Evolutionary conservation across 2,329 filamentous ascomycete species (phyloP).

Genomic region (Raffaelea ambrosiae): DNA sequence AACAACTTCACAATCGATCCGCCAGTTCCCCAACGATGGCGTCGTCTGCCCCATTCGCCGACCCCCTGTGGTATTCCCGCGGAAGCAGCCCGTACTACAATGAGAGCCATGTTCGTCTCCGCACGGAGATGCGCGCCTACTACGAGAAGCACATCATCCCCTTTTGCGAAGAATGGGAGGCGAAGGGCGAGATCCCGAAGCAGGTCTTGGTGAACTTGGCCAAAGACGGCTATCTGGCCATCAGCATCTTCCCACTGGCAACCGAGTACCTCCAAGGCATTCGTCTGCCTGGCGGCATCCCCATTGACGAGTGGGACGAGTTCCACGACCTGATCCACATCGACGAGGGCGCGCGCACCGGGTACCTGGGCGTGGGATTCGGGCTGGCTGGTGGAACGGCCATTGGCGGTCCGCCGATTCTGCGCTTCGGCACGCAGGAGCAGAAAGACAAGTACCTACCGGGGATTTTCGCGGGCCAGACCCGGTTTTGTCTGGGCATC

Average conservation of each 20-base stretch:
- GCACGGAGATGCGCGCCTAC: constrained; percentile 62
- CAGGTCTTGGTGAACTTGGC: background rate
- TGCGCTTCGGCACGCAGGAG: constrained; percentile 5
- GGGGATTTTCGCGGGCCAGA: constrained; percentile 55
- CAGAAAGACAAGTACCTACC: constrained; percentile 5
- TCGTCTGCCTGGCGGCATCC: background rate
- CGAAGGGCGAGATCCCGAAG: background rate
- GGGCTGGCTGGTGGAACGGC: constrained; percentile 22
- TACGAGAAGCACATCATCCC: constrained; percentile 61
- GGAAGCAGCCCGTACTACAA: constrained; percentile 76
- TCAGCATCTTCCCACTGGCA: background rate
- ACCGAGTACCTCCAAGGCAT: background rate
- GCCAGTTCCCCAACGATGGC: too few species aligned
- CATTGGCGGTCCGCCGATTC: constrained; percentile 16
- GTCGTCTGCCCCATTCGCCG: constrained; percentile 60
- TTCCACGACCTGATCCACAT: constrained; percentile 71
- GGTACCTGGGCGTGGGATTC: constrained; percentile 22
- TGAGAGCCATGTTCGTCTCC: constrained; percentile 60
- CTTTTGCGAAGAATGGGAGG: constrained; percentile 42
- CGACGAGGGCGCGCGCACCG: constrained; percentile 59
- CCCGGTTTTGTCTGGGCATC: constrained; percentile 80
- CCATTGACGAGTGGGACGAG: constrained; percentile 62
- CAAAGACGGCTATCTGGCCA: background rate
- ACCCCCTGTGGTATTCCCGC: constrained; percentile 69
- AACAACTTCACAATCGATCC: too few species aligned